Conservation (phyloP, 257 asterid genomes). For the Nicotiana paniculata region DNA sequence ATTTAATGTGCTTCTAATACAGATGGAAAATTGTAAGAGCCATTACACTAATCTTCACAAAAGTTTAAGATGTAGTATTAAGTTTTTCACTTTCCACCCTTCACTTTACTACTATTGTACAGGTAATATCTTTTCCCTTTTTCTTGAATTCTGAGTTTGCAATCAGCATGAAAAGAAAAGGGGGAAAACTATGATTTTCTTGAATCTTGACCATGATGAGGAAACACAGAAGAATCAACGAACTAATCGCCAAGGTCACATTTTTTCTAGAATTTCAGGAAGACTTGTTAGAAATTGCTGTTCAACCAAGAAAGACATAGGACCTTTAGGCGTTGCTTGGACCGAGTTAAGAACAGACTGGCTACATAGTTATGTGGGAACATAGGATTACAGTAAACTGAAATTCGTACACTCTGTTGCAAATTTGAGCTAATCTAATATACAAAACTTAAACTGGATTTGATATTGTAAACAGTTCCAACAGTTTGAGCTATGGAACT, state of each 20-base stretch:
- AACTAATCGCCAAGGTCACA: background rate
- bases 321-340: background rate
- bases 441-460: background rate
- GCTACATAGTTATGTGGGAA: background rate
- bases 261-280: background rate
- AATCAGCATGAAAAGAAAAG: background rate
- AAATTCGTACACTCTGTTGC: background rate
- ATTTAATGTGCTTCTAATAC: background rate
- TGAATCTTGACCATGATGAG: background rate
- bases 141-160: background rate
- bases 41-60: background rate
- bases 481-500: background rate
- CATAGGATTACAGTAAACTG: background rate
- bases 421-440: background rate
- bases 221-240: background rate
- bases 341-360: background rate
- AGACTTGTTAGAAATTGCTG: background rate
- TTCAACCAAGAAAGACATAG: background rate
- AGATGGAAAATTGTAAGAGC: background rate
- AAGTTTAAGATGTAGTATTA: background rate
- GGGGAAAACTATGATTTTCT: background rate
- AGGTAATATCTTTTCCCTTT: background rate
- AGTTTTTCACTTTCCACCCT: background rate
- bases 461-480: background rate
- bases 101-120: background rate